A percentile compares a stretch with the other conserved stretches of the same genome.
phyloP scores from a whole-genome alignment of 345 rosid species.

The Mallotus nudiflorus region DNA sequence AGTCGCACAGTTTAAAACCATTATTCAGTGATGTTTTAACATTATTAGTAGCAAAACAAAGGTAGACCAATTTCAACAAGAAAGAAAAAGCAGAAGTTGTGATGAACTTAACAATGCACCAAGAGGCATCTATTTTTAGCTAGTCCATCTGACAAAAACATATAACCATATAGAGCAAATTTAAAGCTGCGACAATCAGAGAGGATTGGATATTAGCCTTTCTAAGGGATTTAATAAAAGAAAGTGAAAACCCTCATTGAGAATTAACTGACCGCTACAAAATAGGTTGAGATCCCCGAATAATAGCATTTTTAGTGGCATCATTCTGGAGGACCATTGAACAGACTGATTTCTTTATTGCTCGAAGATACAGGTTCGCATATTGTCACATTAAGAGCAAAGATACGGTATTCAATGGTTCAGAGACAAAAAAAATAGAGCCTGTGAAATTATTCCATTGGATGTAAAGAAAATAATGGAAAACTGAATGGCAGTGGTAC shows the following conservation, averaged over 20 bases:
- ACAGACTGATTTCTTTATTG: background rate
- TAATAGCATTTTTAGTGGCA: background rate
- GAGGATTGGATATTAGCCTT: background rate
- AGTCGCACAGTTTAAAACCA: too few relatives aligned
- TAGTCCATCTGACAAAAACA: too few relatives aligned
- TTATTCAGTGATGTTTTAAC: too few relatives aligned
- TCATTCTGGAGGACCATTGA: background rate
- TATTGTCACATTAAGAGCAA: background rate
- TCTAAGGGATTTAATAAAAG: background rate
- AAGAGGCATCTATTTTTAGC: too few relatives aligned
- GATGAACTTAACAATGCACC: too few relatives aligned
- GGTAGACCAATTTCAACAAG: too few relatives aligned
- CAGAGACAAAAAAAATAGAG: background rate
- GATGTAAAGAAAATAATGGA: background rate
- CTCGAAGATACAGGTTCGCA: background rate
- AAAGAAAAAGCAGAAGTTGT: too few relatives aligned
- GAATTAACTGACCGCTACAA: background rate
- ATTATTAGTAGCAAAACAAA: too few relatives aligned
- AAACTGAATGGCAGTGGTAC: slow-evolving; percentile 26
- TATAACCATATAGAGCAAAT: background rate
- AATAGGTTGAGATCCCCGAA: too few relatives aligned
- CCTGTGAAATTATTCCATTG: background rate
- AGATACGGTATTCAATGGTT: background rate
- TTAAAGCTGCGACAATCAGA: background rate
- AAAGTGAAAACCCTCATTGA: background rate